A percentile compares a stretch with the other conserved stretches of the same genome.
Conservation (phyloP, 768 basidiomycete species). For the Strobilomyces echinocephalus region DNA sequence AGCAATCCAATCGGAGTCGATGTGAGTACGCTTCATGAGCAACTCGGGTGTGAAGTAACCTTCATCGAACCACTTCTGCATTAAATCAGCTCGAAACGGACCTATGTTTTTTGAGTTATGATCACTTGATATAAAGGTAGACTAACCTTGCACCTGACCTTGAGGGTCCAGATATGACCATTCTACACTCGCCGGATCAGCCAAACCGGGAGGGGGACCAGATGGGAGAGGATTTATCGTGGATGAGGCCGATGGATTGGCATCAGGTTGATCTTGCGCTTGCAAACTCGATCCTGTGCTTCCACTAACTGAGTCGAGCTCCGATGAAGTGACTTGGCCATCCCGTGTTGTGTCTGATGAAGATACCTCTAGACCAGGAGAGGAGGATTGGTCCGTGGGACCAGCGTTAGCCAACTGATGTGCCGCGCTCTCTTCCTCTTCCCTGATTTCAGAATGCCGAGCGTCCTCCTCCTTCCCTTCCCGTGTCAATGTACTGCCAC, state of each 20-base stretch:
- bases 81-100: conserved; percentile 80
- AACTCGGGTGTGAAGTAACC: conserved; percentile 84
- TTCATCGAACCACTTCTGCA: conserved; percentile 94
- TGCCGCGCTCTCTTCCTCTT: conserved; percentile 46
- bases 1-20: conserved; percentile 65
- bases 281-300: conserved; percentile 16
- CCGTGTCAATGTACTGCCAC: conserved; percentile 34
- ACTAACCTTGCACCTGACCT: conserved; percentile 84
- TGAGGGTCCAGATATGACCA: conserved; percentile 94
- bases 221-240: conserved; percentile 13
- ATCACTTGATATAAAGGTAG: not conserved
- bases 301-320: conserved; percentile 6
- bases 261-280: conserved; percentile 4
- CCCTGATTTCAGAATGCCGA: conserved; percentile 49
- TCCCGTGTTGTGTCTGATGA: conserved; percentile 4
- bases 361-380: conserved; percentile 8
- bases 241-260: conserved; percentile 5
- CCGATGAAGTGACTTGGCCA: conserved; percentile 9
- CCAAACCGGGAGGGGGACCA: conserved; percentile 42
- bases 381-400: conserved; percentile 11
- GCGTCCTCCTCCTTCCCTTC: conserved; percentile 36
- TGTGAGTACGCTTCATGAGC: conserved; percentile 74
- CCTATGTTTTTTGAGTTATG: conserved; percentile 42
- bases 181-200: conserved; percentile 59
- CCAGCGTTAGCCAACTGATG: conserved; percentile 7